Evolutionary conservation across 2,329 filamentous ascomycete species (phyloP).

Genomic region (Colletotrichum sidae): DNA sequence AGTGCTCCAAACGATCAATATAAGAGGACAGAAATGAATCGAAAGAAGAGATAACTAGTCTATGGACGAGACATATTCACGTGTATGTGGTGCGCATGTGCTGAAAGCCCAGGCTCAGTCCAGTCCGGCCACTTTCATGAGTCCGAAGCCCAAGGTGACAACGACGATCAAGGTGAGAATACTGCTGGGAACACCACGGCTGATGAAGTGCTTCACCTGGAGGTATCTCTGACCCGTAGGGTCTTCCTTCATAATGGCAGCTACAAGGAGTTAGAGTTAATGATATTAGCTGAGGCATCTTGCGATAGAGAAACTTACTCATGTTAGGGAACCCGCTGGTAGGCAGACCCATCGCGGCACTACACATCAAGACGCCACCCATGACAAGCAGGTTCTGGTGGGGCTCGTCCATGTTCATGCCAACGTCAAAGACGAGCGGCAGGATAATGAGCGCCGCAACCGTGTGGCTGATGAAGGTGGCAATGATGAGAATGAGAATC

Average conservation of each 20-base stretch:
- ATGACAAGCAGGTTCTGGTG: slow-evolving; percentile 96
- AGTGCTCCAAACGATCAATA: too few species aligned
- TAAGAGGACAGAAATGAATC: not conserved
- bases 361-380: slow-evolving; percentile 95
- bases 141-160: slow-evolving; percentile 87
- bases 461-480: slow-evolving; percentile 97
- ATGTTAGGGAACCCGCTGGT: slow-evolving; percentile 99
- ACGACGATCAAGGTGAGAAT: slow-evolving; percentile 85
- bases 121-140: slow-evolving; percentile 83
- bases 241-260: slow-evolving; percentile 99
- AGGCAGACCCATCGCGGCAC: slow-evolving; percentile 95
- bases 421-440: slow-evolving; percentile 89
- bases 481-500: slow-evolving; percentile 86
- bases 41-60: not conserved
- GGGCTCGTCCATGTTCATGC: slow-evolving; percentile 84
- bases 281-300: too few species aligned
- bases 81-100: not conserved
- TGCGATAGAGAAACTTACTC: slow-evolving; percentile 73
- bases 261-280: slow-evolving; percentile 55
- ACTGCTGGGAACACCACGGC: slow-evolving; percentile 89
- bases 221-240: slow-evolving; percentile 92
- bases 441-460: slow-evolving; percentile 96
- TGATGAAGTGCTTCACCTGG: slow-evolving; percentile 93
- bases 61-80: slow-evolving; percentile 1
- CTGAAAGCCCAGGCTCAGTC: slow-evolving; percentile 46